Conservation (phyloP, 169 alveolate species). For the Cryptosporidium ubiquitum region DNA sequence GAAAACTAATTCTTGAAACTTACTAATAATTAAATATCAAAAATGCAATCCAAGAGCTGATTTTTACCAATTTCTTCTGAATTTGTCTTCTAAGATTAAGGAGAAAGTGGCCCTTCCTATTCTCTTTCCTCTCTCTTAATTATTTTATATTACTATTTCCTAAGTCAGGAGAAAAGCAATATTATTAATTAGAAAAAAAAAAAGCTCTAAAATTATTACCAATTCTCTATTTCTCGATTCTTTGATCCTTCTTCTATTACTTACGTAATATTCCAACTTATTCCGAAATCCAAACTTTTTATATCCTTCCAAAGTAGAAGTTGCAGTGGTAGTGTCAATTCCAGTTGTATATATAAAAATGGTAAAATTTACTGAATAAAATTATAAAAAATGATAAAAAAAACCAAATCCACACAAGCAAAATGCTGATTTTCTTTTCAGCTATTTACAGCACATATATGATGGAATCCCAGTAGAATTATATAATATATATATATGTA, state of each 20-base stretch:
- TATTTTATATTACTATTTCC: not conserved
- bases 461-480: not conserved
- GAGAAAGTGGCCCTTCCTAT: not conserved
- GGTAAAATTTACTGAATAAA: not conserved
- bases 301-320: not conserved
- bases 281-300: not conserved
- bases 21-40: no score
- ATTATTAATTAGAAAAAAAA: no score
- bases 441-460: conserved; percentile 1
- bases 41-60: not conserved
- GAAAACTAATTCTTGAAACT: not conserved
- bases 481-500: not conserved
- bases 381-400: not conserved
- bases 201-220: no score
- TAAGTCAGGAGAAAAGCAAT: not conserved
- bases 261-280: not conserved
- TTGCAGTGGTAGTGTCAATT: not conserved
- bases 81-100: not conserved
- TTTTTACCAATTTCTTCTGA: not conserved
- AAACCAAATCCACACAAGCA: conserved; percentile 7
- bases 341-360: not conserved
- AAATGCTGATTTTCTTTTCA: conserved; percentile 12
- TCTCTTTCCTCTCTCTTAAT: not conserved
- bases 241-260: not conserved
- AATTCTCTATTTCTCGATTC: no score